A percentile compares a stretch with the other conserved stretches of the same genome.
phyloP scores from a whole-genome alignment of 148 eudicot species.

The Agrostemma githago region DNA sequence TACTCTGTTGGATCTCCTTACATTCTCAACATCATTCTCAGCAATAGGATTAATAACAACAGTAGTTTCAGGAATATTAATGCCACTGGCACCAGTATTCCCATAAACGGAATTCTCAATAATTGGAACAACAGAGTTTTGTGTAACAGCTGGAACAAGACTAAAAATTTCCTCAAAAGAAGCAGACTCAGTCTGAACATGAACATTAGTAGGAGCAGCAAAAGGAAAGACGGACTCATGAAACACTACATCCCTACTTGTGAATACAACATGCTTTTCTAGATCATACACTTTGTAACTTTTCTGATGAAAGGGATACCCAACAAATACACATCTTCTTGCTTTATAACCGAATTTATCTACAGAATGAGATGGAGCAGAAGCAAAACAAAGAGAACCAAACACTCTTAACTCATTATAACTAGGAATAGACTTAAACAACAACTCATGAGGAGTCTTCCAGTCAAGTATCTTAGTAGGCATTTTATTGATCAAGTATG shows the following conservation, averaged over 20 bases:
- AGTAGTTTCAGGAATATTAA: too few relatives aligned
- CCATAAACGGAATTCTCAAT: neutral
- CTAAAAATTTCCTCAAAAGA: too few relatives aligned
- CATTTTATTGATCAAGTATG: slow-evolving; percentile 8
- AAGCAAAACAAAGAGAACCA: neutral
- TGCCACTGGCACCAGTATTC: neutral
- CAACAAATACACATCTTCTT: neutral
- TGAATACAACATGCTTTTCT: neutral
- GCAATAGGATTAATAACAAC: too few relatives aligned
- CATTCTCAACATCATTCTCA: too few relatives aligned
- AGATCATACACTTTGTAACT: neutral
- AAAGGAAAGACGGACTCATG: neutral
- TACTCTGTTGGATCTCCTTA: too few relatives aligned
- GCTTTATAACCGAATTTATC: neutral
- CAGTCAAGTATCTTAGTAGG: neutral
- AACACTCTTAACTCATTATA: neutral
- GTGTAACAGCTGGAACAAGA: too few relatives aligned
- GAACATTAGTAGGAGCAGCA: too few relatives aligned
- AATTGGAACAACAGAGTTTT: neutral
- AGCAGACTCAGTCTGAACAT: too few relatives aligned
- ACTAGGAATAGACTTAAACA: neutral
- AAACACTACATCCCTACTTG: neutral
- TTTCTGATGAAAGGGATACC: neutral
- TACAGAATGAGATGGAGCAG: neutral
- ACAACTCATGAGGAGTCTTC: slow-evolving; percentile 2